phyloP scores from a whole-genome alignment of 192 early-diverging fungal species.

The Funneliformis geosporum region DNA sequence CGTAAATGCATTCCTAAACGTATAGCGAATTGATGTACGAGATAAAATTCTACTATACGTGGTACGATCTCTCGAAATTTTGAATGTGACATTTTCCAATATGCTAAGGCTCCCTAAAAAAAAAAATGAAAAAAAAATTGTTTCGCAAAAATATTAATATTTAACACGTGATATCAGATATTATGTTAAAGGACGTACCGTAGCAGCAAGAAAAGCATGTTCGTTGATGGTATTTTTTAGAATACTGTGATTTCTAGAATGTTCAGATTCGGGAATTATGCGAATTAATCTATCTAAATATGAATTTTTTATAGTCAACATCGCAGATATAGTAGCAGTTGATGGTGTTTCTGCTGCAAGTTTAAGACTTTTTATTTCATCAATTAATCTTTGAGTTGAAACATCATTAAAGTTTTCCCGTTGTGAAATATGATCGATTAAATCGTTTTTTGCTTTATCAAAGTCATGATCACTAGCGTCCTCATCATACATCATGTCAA shows the following conservation, averaged over 20 bases:
- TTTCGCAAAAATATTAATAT: neutral
- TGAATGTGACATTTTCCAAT: neutral
- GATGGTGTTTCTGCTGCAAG: neutral
- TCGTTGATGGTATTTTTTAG: neutral
- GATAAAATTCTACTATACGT: neutral
- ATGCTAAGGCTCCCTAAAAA: neutral
- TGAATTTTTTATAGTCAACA: too few species aligned
- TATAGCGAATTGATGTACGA: neutral
- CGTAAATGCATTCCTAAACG: neutral
- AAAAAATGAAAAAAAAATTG: neutral
- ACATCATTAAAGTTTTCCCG: neutral
- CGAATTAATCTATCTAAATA: too few species aligned
- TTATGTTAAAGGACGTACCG: neutral
- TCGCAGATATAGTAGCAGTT: too few species aligned
- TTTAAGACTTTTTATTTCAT: neutral
- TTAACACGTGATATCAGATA: neutral
- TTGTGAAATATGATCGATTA: neutral
- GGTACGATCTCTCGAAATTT: neutral
- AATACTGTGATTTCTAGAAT: neutral
- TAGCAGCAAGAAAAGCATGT: constrained; percentile 1
- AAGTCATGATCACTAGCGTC: neutral
- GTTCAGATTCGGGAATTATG: neutral
- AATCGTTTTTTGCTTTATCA: neutral
- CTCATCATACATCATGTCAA: neutral
- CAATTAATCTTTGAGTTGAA: neutral